phyloP scores from a whole-genome alignment of 768 basidiomycete species.

The Boletus coccyginus region DNA sequence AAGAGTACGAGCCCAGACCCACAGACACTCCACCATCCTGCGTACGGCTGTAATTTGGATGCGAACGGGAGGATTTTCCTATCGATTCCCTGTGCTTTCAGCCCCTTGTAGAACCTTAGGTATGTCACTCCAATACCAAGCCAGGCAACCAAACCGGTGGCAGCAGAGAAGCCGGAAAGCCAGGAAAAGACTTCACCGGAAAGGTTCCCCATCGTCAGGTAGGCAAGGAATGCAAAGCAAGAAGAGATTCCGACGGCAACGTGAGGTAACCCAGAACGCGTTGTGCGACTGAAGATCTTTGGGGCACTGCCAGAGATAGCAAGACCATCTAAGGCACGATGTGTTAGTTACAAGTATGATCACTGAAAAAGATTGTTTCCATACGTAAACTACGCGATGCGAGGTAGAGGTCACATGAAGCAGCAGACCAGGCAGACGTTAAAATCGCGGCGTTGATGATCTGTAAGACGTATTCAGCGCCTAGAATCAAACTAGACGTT shows the following conservation, averaged over 20 bases:
- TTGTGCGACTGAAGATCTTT: slow-evolving; percentile 43
- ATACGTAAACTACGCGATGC: too few species aligned
- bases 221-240: slow-evolving; percentile 36
- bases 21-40: slow-evolving; percentile 11
- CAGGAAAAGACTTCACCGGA: slow-evolving; percentile 42
- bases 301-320: slow-evolving; percentile 54
- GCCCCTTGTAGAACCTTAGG: slow-evolving; percentile 44
- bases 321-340: slow-evolving; percentile 43
- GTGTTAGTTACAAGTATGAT: not conserved
- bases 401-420: slow-evolving; percentile 8
- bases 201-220: slow-evolving; percentile 37
- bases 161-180: slow-evolving; percentile 35
- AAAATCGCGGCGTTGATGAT: too few species aligned
- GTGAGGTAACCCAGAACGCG: slow-evolving; percentile 42
- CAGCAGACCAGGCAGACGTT: too few species aligned
- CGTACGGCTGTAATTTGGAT: too few species aligned
- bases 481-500: too few species aligned
- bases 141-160: slow-evolving; percentile 43
- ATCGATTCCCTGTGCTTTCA: slow-evolving; percentile 47
- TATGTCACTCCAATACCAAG: slow-evolving; percentile 44
- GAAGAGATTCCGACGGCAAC: slow-evolving; percentile 32
- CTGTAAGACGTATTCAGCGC: too few species aligned
- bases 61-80: slow-evolving; percentile 45
- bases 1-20: slow-evolving; percentile 29
- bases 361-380: slow-evolving; percentile 11